Evolutionary conservation across 1,284 basidiomycete species (phyloP).

Genomic region (Exobasidium rhododendri): DNA sequence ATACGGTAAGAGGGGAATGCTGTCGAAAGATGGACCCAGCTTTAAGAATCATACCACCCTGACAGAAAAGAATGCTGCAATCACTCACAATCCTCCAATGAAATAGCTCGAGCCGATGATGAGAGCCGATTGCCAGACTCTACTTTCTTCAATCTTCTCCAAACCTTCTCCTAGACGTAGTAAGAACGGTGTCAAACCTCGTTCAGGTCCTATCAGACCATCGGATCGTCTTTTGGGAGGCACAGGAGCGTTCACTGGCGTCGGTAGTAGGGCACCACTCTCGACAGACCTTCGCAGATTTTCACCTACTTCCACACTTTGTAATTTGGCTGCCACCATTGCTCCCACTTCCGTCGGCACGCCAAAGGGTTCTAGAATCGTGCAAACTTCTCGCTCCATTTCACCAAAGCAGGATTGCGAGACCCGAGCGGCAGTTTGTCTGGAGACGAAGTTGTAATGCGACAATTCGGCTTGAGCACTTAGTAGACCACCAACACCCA

Average conservation of each 20-base stretch:
- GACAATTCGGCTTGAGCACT: slow-evolving; percentile 94
- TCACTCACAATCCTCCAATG: slow-evolving; percentile 30
- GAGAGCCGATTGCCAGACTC: slow-evolving; percentile 39
- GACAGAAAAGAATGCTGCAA: too few relatives aligned
- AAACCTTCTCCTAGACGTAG: slow-evolving; percentile 41
- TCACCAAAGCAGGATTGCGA: slow-evolving; percentile 82
- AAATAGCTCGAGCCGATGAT: slow-evolving; percentile 45
- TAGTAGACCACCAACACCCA: slow-evolving; percentile 93
- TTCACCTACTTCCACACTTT: slow-evolving; percentile 10
- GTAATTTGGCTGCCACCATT: slow-evolving; percentile 63
- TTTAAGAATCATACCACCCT: too few relatives aligned
- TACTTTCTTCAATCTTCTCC: slow-evolving; percentile 40
- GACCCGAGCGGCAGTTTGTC: slow-evolving; percentile 66
- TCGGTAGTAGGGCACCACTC: not conserved
- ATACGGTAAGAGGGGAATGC: slow-evolving; percentile 44
- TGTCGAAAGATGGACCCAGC: too few relatives aligned
- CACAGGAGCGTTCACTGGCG: slow-evolving; percentile 26
- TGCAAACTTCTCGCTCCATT: slow-evolving; percentile 89
- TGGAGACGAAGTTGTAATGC: slow-evolving; percentile 58
- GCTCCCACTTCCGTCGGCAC: slow-evolving; percentile 77
- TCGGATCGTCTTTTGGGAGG: slow-evolving; percentile 5
- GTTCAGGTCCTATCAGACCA: slow-evolving; percentile 13
- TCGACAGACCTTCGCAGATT: not conserved
- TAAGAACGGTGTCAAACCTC: slow-evolving; percentile 45
- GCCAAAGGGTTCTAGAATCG: slow-evolving; percentile 81